A percentile compares a stretch with the other conserved stretches of the same genome.
Conservation (phyloP, 306 rosid species). For the Senna tora region DNA sequence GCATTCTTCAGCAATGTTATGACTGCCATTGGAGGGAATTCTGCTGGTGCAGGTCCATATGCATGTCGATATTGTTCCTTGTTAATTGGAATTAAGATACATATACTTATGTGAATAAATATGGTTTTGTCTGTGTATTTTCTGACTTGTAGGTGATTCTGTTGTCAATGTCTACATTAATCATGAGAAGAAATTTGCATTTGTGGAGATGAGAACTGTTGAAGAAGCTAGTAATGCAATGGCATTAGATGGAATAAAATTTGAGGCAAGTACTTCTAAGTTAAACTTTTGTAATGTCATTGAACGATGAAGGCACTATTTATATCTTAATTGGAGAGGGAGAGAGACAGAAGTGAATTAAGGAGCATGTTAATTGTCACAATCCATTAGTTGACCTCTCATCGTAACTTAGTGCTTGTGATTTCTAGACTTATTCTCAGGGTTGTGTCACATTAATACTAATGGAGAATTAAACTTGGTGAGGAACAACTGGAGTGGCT, state of each 20-base stretch:
- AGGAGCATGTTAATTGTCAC: background rate
- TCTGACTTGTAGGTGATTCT: constrained; percentile 65
- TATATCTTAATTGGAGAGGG: background rate
- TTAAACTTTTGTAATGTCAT: constrained; percentile 46
- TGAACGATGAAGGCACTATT: constrained; percentile 44
- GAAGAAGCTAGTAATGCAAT: constrained; percentile 93
- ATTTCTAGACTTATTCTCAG: background rate
- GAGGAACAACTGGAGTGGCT: background rate
- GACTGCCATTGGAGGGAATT: constrained; percentile 82
- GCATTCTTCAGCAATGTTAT: constrained; percentile 79
- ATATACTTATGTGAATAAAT: background rate
- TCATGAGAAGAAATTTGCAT: constrained; percentile 89
- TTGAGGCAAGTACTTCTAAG: constrained; percentile 59
- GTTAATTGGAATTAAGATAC: background rate
- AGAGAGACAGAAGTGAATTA: constrained; percentile 21
- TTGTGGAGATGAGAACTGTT: constrained; percentile 90
- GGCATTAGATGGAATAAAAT: constrained; percentile 86
- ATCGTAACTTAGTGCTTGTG: constrained; percentile 6
- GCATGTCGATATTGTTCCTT: constrained; percentile 7
- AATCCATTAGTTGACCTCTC: background rate
- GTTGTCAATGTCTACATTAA: constrained; percentile 87
- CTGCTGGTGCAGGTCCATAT: constrained; percentile 67
- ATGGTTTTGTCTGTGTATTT: constrained; percentile 24
- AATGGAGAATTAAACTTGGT: background rate
- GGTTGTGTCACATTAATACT: constrained; percentile 7